Evolutionary conservation across 2,329 filamentous ascomycete genomes (phyloP), one percentile per base, ranked within the genome.

Genomic region (Colletotrichum sp.): DNA sequence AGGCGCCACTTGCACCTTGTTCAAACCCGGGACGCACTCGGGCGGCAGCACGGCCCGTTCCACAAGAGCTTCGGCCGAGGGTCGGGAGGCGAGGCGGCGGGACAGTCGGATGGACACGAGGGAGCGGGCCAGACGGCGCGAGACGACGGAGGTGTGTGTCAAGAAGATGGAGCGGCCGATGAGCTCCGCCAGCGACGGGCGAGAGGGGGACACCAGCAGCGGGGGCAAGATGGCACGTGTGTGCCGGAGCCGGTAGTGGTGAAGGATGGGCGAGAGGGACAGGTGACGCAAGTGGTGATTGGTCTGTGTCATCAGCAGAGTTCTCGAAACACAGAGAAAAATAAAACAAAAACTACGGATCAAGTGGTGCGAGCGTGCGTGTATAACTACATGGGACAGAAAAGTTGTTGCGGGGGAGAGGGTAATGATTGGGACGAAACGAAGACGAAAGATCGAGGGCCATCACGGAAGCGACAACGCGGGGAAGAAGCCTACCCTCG

Each of bases 31-130:
- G 16, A 90, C 89, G 78, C 91, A 93, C 81, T 94, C 92, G 58
- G 86, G 85, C 2, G 92, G 93, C 34, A 95, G 83, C 34, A 95
- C 92, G 33, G 89, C 89, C 15, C 91, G 87, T 76, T 90, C 86
- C 5, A 93, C 91, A 8, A 95, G 86, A 11, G 87, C 86, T 73
- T 90, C 87, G 8, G 89, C 86, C 4, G 90, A 88, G 0, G 92
- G 92, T 2, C 93, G 87, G 11, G 87, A 83, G 21, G 90, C 87
- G 4, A 94, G 86, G 13, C 89, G 88, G 62, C 90, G 89, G 31
- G 91, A 89, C 6, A 95, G 86, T 34, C 90, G 90, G 78, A 94
- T 94, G 66, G 89, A 89, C 8, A 91, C 89, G 4, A 95, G 86
- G 16, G 88, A 92, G 70, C 91, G 89, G 59, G 89, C 90, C 4